phyloP scores from a whole-genome alignment of 768 basidiomycete genomes.

The Pilatotrama ljubarskyi region DNA sequence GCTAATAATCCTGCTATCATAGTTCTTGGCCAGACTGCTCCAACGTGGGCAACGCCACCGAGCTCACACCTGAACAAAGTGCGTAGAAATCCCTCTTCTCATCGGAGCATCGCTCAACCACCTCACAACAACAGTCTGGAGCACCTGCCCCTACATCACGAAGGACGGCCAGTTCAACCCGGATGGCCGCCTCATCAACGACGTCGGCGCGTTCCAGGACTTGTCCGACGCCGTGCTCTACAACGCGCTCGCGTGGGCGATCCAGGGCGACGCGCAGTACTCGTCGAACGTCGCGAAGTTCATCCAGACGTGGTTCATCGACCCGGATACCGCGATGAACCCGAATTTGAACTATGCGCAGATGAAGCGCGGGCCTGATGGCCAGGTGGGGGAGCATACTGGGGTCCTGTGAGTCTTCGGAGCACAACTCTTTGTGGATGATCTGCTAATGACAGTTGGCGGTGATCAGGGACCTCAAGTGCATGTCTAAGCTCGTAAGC shows the following conservation, averaged over 20 bases:
- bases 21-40: conserved; percentile 69
- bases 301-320: conserved; percentile 62
- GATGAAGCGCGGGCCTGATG: conserved; percentile 29
- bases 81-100: neutral
- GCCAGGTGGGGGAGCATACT: conserved; percentile 43
- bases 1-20: neutral
- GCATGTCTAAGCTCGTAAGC: conserved; percentile 55
- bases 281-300: conserved; percentile 45
- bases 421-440: too few relatives aligned
- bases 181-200: conserved; percentile 55
- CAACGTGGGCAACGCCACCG: conserved; percentile 56
- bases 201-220: conserved; percentile 54
- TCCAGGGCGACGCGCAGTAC: conserved; percentile 43
- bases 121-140: conserved; percentile 48
- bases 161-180: conserved; percentile 68
- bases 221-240: conserved; percentile 62
- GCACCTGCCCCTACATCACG: conserved; percentile 52
- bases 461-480: conserved; percentile 51
- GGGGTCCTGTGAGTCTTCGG: conserved; percentile 49
- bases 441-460: neutral
- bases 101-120: neutral
- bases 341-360: conserved; percentile 55
- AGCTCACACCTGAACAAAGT: conserved; percentile 54
- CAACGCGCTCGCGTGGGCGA: conserved; percentile 56
- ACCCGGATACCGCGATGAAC: conserved; percentile 58